Percentiles rank a stretch among this genome's conserved stretches.
Conservation (phyloP, 1,139 yeast species). For the Starmera stellimalicola region DNA sequence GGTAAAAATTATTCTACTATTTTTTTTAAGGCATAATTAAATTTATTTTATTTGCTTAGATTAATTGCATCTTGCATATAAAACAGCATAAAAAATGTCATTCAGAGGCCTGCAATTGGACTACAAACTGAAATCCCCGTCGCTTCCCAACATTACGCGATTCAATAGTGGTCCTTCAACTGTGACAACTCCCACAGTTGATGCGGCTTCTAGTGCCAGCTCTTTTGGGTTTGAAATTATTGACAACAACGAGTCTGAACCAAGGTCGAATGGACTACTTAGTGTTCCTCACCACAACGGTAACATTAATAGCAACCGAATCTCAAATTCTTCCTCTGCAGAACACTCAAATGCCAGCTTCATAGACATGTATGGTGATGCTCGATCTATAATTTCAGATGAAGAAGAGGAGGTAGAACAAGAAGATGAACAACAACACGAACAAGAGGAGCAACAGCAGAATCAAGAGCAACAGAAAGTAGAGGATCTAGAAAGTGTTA, state of each 20-base stretch:
- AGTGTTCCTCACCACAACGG: neutral
- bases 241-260: too few relatives aligned
- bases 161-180: too few relatives aligned
- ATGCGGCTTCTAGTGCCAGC: too few relatives aligned
- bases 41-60: too few relatives aligned
- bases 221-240: too few relatives aligned
- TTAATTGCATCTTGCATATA: too few relatives aligned
- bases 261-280: neutral
- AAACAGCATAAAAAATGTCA: neutral
- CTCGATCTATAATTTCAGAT: neutral
- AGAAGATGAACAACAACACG: neutral
- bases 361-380: constrained; percentile 17
- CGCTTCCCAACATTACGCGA: constrained; percentile 1
- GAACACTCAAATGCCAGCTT: constrained; percentile 8
- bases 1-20: too few relatives aligned
- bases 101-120: neutral
- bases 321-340: constrained; percentile 4
- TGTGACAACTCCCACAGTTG: too few relatives aligned
- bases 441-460: too few relatives aligned
- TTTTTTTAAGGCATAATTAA: too few relatives aligned
- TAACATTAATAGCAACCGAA: neutral
- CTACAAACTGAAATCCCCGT: constrained; percentile 1
- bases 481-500: too few relatives aligned
- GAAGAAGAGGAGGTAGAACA: neutral
- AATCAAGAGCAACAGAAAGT: too few relatives aligned